Conservation (phyloP, 805 yeast genomes). For the Pachysolen tannophilus region DNA sequence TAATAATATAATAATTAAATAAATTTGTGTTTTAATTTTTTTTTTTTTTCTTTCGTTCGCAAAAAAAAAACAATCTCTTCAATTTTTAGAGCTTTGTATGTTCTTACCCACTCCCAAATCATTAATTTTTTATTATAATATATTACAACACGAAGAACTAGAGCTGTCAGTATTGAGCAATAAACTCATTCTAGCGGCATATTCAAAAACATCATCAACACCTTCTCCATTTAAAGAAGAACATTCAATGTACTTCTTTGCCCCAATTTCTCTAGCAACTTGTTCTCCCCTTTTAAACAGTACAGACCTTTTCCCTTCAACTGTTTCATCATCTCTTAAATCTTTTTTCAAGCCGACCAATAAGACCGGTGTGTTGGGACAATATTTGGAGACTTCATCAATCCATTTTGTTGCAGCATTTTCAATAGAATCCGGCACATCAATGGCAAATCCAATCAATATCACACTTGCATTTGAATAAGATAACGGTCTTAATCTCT, state of each 20-base stretch:
- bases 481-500: slow-evolving; percentile 78
- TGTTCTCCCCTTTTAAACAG: slow-evolving; percentile 23
- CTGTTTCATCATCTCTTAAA: slow-evolving; percentile 38
- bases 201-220: slow-evolving; percentile 89
- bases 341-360: slow-evolving; percentile 84
- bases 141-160: no score
- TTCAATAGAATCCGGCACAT: slow-evolving; percentile 75
- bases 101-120: no score
- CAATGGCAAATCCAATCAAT: slow-evolving; percentile 78
- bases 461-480: slow-evolving; percentile 84
- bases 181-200: slow-evolving; percentile 79
- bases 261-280: slow-evolving; percentile 42
- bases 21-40: no score
- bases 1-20: no score
- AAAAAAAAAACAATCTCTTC: no score
- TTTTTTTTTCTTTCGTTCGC: no score
- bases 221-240: slow-evolving; percentile 92
- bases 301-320: slow-evolving; percentile 36
- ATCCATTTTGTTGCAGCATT: slow-evolving; percentile 87
- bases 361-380: slow-evolving; percentile 73
- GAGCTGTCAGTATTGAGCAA: slow-evolving; percentile 45
- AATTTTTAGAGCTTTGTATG: no score
- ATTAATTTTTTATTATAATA: no score
- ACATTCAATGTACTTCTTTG: slow-evolving; percentile 77
- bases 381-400: slow-evolving; percentile 69